A percentile compares a stretch with the other conserved stretches of the same genome.
Conservation (phyloP, 1,284 basidiomycete species). For the Meira miltonrushii region DNA sequence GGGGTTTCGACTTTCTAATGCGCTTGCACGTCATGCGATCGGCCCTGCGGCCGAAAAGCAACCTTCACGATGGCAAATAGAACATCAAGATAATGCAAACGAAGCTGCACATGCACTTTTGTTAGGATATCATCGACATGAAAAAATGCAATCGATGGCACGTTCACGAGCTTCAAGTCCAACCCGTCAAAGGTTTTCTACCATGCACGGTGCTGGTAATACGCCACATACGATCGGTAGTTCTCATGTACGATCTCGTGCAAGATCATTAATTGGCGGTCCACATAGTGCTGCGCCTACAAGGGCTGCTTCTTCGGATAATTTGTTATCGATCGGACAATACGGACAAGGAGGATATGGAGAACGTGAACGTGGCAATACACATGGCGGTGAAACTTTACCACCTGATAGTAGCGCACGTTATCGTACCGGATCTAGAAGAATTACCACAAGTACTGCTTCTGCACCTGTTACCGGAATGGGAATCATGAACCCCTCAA, state of each 20-base stretch:
- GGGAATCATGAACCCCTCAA: too few relatives aligned
- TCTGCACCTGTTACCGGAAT: conserved; percentile 21
- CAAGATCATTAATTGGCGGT: conserved; percentile 29
- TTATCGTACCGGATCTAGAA: conserved; percentile 20
- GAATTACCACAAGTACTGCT: conserved; percentile 20
- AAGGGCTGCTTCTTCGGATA: conserved; percentile 30
- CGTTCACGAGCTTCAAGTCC: conserved; percentile 39
- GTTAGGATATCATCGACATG: conserved; percentile 7
- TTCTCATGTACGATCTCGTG: conserved; percentile 38
- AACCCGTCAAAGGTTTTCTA: conserved; percentile 28
- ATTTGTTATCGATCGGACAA: conserved; percentile 20
- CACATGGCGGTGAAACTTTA: conserved; percentile 18
- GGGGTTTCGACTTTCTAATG: conserved; percentile 35
- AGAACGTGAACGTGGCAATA: background rate
- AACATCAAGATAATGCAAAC: conserved; percentile 11
- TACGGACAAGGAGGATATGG: background rate
- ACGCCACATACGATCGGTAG: conserved; percentile 12
- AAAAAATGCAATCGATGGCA: conserved; percentile 32
- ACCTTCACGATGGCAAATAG: background rate
- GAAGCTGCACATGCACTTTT: conserved; percentile 17
- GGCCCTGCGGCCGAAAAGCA: background rate
- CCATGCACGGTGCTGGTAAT: conserved; percentile 5
- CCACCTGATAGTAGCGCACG: conserved; percentile 39
- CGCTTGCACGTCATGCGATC: conserved; percentile 9
- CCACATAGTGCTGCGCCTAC: conserved; percentile 20